Base-by-base conservation (phyloP, 148 eudicot genomes). In the Persicaria tinctoria region DNA sequence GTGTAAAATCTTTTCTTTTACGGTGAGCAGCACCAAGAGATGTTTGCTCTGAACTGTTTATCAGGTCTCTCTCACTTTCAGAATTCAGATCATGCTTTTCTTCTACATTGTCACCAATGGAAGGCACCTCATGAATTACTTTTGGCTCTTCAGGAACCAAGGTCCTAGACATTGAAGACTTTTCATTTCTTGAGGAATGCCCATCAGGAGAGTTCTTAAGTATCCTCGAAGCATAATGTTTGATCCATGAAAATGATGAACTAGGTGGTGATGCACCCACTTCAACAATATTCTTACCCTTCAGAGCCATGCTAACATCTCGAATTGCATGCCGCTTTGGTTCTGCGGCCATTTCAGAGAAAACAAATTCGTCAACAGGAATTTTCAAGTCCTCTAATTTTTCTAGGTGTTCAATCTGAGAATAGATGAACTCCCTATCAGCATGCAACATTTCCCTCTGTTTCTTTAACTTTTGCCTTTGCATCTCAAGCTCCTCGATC, bases 371-470 rank as follows among this genome's bases (percentile, higher is more conserved):
- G 77, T 85, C 93, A 70, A 84, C 81, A 46, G 72, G 77, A 18
- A 78, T 80, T 82, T 90, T 90, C 49, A 84, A 23, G 83, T 88
- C 87, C 81, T 94, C 96, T 78, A 94, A 80, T 73, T 84, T 86
- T 81, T 86, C 86, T 78, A 94, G 80, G 59, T 84, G 84, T 73
- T 91, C 96, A 74, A 90, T 94, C 84, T 86, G 89, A 76, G 81
- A 77, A 82, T 79, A 72, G 79, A 94, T 94, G 78, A 83, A 87
- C 74, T 82, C 88, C 78, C 93, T 82, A 69, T 94, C 98, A 45
- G 87, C 88, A 76, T 88, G 93, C 79, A 91, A 78, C 82, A 89
- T 76, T 81, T 94, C 92, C 85, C 98, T 86, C 77, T 94, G 98
- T 70, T 91, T 87, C 87, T 91, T 91, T 72, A 94, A 78, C 79